Evolutionary conservation across 2,329 filamentous ascomycete species (phyloP), one percentile per base, ranked within the genome.

Genomic region (Cordyceps militaris): DNA sequence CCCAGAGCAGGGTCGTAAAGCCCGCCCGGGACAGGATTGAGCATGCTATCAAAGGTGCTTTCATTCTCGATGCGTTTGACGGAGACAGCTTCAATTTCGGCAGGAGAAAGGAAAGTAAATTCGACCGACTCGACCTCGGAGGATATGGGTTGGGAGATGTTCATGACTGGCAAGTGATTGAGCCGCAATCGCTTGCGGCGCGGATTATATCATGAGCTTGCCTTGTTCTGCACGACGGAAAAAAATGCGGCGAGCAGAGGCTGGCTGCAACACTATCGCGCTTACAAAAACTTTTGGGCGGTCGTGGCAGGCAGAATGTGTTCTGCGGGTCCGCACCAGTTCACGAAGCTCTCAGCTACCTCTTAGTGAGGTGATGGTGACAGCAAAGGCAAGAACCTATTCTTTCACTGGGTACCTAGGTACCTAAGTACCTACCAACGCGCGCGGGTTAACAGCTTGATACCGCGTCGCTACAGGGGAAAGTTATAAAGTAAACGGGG

Each of bases 41-140:
- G 81, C 58, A 97, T 83, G 59, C 85, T 91, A 74, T 97, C 94
- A 71, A 97, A 94, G n/a, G 94, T 96, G 64, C 83, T 89, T 53
- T 91, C 87, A 76, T 95, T 96, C 69, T 95, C 88, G 66, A 99
- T 96, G 73, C 86, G 85, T 78, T 94, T 94, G 64, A 97, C 94
- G 9, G 94, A 99, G 66, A 97, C 85, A 61, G 86, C 82, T 70
- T 86, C 86, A 70, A 99, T 91, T 72, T 99, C 93, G 60, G 87
- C 79, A 53, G 86, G 80, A 21, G 88, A 85, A 64, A 97, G 84
- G 69, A 95, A 90, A 47, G 85, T 86, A 73, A 99, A 99, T 70
- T 95, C 89, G 68, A 99, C 90, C 70, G 87, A 87, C 70, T 87
- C 83, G 67, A 99, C 88, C 69, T 86, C 80, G 67, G 91, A 95